Evolutionary conservation across 176 grass and related monocot genomes (phyloP).

Genomic region (Bolboschoenus planiculmis): DNA sequence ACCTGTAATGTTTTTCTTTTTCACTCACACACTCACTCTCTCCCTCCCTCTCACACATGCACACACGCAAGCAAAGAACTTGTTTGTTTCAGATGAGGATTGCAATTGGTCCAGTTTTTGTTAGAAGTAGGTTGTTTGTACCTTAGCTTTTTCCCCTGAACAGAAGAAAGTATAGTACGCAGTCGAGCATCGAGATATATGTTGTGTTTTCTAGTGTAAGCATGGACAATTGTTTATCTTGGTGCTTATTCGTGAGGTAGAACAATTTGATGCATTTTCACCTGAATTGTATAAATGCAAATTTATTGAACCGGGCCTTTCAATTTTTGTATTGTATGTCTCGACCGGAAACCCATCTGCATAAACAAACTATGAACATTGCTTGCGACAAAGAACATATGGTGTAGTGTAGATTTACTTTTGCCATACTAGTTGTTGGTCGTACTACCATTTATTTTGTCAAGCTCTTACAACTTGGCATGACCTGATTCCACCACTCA

Average conservation of each 20-base stretch:
- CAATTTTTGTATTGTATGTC: not conserved
- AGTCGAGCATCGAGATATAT: not conserved
- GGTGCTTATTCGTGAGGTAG: not conserved
- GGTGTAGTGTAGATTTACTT: not conserved
- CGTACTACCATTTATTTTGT: not conserved
- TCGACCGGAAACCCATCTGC: not conserved
- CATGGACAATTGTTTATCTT: not conserved
- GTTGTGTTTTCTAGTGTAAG: not conserved
- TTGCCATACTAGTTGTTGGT: not conserved
- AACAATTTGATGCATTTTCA: not conserved
- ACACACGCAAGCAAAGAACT: not conserved
- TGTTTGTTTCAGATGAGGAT: not conserved
- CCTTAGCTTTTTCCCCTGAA: not conserved
- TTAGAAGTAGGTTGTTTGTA: not conserved
- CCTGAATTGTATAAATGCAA: not conserved
- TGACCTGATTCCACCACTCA: not conserved
- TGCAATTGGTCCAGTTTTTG: not conserved
- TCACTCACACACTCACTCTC: not conserved
- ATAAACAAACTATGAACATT: not conserved
- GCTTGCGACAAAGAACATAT: not conserved
- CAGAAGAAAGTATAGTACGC: not conserved
- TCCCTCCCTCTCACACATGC: not conserved
- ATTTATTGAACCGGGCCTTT: not conserved
- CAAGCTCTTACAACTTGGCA: not conserved
- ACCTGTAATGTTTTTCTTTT: conserved; percentile 32